Evolutionary conservation across 805 yeast genomes (phyloP), one percentile per base, ranked within the genome.

Genomic region (Kazachstania bromeliacearum): DNA sequence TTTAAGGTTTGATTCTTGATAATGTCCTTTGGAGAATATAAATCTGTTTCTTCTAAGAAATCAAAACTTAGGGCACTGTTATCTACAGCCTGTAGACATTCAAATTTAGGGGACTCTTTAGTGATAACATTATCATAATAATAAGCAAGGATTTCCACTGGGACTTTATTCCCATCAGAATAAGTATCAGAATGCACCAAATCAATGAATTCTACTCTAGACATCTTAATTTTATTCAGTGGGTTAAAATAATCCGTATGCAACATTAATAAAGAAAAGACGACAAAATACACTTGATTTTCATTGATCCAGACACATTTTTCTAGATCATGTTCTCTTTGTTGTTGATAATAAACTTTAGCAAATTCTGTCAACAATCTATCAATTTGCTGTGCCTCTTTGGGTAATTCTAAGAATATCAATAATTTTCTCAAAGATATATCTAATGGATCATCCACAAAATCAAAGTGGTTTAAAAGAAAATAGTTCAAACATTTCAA

Each of bases 331-430:
- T 38, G 24, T 15, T 41, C 26, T 15, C 25, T 30, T 37, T 57
- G 55, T 15, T 44, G 67, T 20, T 57, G 50, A 40, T 65, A 66
- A 53, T 75, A 82, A 17, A 70, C 64, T 20, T 49, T 51, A 7
- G 82, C 70, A 55, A 82, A 77, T 22, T 68, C 68, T 35, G 70
- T 72, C 28, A 82, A 58, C 3, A 79, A 67, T 32, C 87, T 62
- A 47, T 82, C 89, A 34, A 82, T 81, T 49, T 82, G 88, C 51
- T 81, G 89, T 0, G 85, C 63, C 48, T 82, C 92, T 42, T 66
- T 69, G 0, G 92, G 92, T 18, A 82, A 58, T 36, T 74, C 73
- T 38, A 75, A 67, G 33, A 67, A 59, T 62, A 75, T 65, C 28
- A 82, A 55, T 34, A 81, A 67, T 44, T 70, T 71, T 28, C 88